Base-by-base conservation (phyloP, 305 asterid species). In the Euphrasia arctica region DNA sequence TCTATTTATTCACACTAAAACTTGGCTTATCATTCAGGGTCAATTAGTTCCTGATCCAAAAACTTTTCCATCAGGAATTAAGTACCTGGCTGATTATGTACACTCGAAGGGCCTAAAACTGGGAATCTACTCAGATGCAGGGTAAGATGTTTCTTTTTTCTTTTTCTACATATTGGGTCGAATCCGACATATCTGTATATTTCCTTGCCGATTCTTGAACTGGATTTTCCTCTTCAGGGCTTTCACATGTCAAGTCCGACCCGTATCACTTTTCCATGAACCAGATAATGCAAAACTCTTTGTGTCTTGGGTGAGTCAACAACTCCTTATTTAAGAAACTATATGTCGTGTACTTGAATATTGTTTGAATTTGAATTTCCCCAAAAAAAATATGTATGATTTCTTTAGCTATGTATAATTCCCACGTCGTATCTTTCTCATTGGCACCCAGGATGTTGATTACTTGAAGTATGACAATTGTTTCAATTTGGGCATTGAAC, bases 401-500 rank as follows among this genome's bases (percentile, higher is more conserved):
- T 0, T 7, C 43, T 39, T 34, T 39, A 39, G 9, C 43, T 7
- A 39, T 39, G 43, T 39, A 7, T 39, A 39, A 39, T 39, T 0
- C 43, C 9, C 52, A 47, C 13, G 5, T 47, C 15, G n/a, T 11
- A 12, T 47, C 15, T 58, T 22, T 42, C 6, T 29, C 70, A 52
- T 75, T 62, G 64, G 10, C 18, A 5, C 68, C 4, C 72, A 85
- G 96, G 99, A 83, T 41, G 78, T 92, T 70, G 98, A 89, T 76
- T 91, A 91, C 82, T 80, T 92, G 82, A 92, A 92, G 80, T 93
- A 93, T 51, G 99, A 93, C 87, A 93, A 93, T 71, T 93, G 99
- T 72, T 93, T 82, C 83, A 93, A 93, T 85, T 86, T 93, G 63
- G 95, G 96, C 62, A 81, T 93, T 64, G 77, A 77, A 27, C 95